phyloP scores from a whole-genome alignment of 2,329 filamentous ascomycete species.

The Tolypocladium ophioglossoides region DNA sequence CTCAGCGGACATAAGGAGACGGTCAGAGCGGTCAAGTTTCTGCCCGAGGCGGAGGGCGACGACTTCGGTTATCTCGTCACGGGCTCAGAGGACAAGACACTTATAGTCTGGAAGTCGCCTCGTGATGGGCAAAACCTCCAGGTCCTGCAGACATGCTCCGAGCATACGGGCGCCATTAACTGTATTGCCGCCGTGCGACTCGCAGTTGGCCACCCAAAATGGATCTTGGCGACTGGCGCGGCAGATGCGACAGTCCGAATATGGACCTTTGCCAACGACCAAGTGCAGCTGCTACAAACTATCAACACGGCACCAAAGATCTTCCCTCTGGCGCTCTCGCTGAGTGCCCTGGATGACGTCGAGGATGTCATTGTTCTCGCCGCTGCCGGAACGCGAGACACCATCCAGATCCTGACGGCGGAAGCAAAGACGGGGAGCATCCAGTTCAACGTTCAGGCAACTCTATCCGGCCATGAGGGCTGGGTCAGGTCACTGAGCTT shows the following conservation, averaged over 20 bases:
- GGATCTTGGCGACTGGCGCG: constrained; percentile 64
- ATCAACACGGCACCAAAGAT: constrained; percentile 67
- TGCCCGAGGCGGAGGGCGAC: constrained; percentile 39
- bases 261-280: constrained; percentile 53
- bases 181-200: constrained; percentile 39
- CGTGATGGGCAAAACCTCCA: constrained; percentile 17
- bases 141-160: constrained; percentile 41
- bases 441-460: constrained; percentile 63
- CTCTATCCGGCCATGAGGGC: constrained; percentile 79
- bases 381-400: constrained; percentile 72
- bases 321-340: constrained; percentile 68
- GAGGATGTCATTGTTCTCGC: constrained; percentile 57
- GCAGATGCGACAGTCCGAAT: constrained; percentile 64
- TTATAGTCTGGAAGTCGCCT: constrained; percentile 57
- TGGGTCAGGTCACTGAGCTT: constrained; percentile 89
- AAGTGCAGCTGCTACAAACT: constrained; percentile 50
- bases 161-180: constrained; percentile 69
- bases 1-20: constrained; percentile 67
- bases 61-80: constrained; percentile 54
- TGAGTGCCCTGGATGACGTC: constrained; percentile 47
- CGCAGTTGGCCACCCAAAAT: constrained; percentile 15
- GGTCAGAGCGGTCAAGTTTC: constrained; percentile 77
- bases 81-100: constrained; percentile 69
- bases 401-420: constrained; percentile 70
- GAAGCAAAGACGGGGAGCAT: constrained; percentile 24